These are phyloP conservation scores for Monoraphidium neglectum DNA, from an alignment of 139 green algal genomes.

Conservation along the genomic window DNA sequence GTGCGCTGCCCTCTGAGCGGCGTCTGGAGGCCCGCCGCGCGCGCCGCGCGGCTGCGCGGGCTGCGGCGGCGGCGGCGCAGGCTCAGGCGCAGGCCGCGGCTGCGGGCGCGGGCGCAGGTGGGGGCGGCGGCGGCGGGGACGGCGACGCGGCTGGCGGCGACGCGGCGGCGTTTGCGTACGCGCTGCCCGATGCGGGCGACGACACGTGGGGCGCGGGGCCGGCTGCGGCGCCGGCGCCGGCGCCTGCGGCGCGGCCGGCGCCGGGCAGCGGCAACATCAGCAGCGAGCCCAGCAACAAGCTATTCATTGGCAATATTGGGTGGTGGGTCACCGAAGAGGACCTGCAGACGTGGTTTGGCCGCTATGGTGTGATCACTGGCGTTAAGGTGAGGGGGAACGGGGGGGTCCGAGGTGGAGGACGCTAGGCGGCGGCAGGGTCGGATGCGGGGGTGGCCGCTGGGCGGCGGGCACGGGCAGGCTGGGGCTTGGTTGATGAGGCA, in stretches of 20 bases:
- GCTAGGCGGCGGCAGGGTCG: too few species aligned
- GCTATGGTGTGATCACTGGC: slow-evolving; percentile 18
- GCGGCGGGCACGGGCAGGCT: too few species aligned
- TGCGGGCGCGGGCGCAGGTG: too few species aligned
- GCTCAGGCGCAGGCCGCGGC: background rate
- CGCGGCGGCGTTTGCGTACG: slow-evolving; percentile 16
- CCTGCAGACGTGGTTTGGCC: slow-evolving; percentile 31
- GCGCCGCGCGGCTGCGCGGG: background rate
- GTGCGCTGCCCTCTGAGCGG: too few species aligned
- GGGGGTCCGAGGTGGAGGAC: too few species aligned
- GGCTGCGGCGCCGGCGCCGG: background rate
- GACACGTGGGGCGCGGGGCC: slow-evolving; percentile 19
- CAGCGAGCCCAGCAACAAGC: slow-evolving; percentile 37
- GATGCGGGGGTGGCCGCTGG: too few species aligned
- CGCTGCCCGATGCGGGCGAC: slow-evolving; percentile 20
- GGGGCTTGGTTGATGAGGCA: too few species aligned
- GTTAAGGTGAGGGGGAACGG: slow-evolving; percentile 39
- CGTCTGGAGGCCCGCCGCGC: too few species aligned
- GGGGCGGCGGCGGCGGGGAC: background rate
- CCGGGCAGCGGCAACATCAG: background rate
- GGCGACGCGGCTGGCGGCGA: background rate
- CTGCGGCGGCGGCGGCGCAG: background rate
- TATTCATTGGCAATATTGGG: slow-evolving; percentile 37
- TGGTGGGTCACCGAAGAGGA: slow-evolving; percentile 31
- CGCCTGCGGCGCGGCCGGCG: background rate